Percentiles rank a stretch among this genome's conserved stretches.
These are phyloP conservation scores for Polytrichum commune DNA, from an alignment of 225 moss, liverwort and hornwort species.

Conservation along the genomic window DNA sequence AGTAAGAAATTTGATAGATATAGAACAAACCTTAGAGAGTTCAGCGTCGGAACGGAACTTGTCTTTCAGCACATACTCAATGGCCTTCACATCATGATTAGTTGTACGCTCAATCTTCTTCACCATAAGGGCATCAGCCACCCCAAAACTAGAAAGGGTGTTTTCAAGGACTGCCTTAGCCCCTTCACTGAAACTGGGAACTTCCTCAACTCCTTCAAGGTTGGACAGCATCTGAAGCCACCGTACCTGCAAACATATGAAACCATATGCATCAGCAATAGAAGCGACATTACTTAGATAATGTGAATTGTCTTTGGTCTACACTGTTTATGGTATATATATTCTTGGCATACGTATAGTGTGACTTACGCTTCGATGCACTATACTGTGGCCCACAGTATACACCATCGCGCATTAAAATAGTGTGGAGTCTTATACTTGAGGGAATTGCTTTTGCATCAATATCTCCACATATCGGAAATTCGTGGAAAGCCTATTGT, in stretches of 20 bases:
- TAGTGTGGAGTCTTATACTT: too few species aligned
- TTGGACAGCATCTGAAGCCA: conserved; percentile 79
- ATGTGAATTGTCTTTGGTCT: not conserved
- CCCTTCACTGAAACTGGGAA: conserved; percentile 60
- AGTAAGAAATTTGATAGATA: not conserved
- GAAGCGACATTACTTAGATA: not conserved
- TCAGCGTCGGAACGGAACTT: conserved; percentile 53
- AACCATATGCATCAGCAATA: not conserved
- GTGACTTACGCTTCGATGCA: too few species aligned
- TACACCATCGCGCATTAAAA: too few species aligned
- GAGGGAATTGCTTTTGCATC: too few species aligned
- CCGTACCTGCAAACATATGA: conserved; percentile 45
- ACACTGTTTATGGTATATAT: too few species aligned
- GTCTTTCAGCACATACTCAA: conserved; percentile 88
- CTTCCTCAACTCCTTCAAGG: conserved; percentile 56
- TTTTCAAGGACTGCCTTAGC: conserved; percentile 54
- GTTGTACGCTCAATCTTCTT: conserved; percentile 75
- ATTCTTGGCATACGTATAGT: too few species aligned
- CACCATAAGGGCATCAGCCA: conserved; percentile 60
- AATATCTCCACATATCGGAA: too few species aligned
- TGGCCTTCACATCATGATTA: conserved; percentile 87
- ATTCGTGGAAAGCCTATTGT: too few species aligned
- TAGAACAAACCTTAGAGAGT: conserved; percentile 61
- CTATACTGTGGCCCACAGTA: too few species aligned
- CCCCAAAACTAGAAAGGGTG: conserved; percentile 54